Conservation (phyloP, 2,329 filamentous ascomycete genomes). For the Shiraia bambusicola region DNA sequence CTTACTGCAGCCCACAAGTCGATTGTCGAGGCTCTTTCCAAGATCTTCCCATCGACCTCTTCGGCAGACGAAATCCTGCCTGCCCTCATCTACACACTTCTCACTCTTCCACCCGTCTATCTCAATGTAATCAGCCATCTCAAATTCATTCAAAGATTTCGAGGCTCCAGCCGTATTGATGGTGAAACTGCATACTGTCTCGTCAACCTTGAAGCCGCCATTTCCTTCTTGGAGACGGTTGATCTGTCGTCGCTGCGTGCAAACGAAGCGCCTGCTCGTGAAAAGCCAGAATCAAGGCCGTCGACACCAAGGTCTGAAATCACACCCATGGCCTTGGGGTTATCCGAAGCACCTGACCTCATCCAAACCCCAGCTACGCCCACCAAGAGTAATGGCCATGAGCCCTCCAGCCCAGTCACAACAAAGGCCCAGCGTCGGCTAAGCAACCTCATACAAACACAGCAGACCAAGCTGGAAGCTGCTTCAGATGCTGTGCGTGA, state of each 20-base stretch:
- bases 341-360: constrained; percentile 41
- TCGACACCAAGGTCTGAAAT: constrained; percentile 47
- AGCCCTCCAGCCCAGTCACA: constrained; percentile 41
- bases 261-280: constrained; percentile 68
- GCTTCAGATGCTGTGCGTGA: constrained; percentile 76
- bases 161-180: constrained; percentile 80
- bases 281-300: constrained; percentile 55
- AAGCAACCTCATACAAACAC: constrained; percentile 83
- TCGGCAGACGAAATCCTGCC: constrained; percentile 97
- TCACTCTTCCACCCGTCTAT: constrained; percentile 82
- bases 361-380: constrained; percentile 44
- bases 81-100: constrained; percentile 92
- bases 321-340: constrained; percentile 44
- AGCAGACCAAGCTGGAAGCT: constrained; percentile 76
- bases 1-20: constrained; percentile 87
- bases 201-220: constrained; percentile 91
- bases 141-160: constrained; percentile 91
- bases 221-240: constrained; percentile 92
- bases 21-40: constrained; percentile 82
- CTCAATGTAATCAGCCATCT: constrained; percentile 91
- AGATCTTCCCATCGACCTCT: constrained; percentile 69
- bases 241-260: constrained; percentile 85
- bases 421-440: constrained; percentile 70
- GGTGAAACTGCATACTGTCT: constrained; percentile 95
- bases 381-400: constrained; percentile 19